Percentiles rank a stretch among this genome's conserved stretches.
These are phyloP conservation scores for Cladosporium sp. DNA, from an alignment of 2,329 filamentous ascomycete species.

Conservation along the genomic window DNA sequence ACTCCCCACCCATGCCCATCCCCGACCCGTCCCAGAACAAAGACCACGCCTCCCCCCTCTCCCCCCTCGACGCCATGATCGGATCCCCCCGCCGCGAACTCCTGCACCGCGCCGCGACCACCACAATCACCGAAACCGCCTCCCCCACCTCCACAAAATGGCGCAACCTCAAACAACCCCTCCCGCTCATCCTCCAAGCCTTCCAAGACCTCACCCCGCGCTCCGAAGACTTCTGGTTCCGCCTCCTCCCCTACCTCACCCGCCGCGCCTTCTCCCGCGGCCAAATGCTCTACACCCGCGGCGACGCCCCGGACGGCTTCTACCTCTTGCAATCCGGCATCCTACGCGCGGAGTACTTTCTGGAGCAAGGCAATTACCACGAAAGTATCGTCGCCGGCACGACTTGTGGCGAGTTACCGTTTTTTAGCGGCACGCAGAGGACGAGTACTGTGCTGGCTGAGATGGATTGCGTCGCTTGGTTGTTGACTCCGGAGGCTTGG, in stretches of 20 bases:
- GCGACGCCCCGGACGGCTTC: slow-evolving; percentile 72
- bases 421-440: slow-evolving; percentile 84
- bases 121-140: slow-evolving; percentile 59
- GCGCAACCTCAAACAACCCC: slow-evolving; percentile 82
- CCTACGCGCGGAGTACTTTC: slow-evolving; percentile 80
- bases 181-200: slow-evolving; percentile 89
- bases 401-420: slow-evolving; percentile 91
- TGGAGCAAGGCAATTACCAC: slow-evolving; percentile 82
- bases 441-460: slow-evolving; percentile 85
- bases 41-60: slow-evolving; percentile 3
- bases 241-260: slow-evolving; percentile 68
- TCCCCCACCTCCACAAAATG: slow-evolving; percentile 59
- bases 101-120: slow-evolving; percentile 71
- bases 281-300: slow-evolving; percentile 70
- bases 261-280: slow-evolving; percentile 64
- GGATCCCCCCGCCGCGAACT: slow-evolving; percentile 78
- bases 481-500: slow-evolving; percentile 70
- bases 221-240: slow-evolving; percentile 96
- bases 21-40: slow-evolving; percentile 15
- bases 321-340: slow-evolving; percentile 89
- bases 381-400: slow-evolving; percentile 93
- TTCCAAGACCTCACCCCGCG: slow-evolving; percentile 81
- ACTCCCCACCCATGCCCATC: slow-evolving; percentile 38
- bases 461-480: slow-evolving; percentile 75
- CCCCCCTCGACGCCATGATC: slow-evolving; percentile 30